Percentiles rank a stretch among this genome's conserved stretches.
Evolutionary conservation across 2,329 filamentous ascomycete species (phyloP).

Genomic region (Dactylellina drechsleri): DNA sequence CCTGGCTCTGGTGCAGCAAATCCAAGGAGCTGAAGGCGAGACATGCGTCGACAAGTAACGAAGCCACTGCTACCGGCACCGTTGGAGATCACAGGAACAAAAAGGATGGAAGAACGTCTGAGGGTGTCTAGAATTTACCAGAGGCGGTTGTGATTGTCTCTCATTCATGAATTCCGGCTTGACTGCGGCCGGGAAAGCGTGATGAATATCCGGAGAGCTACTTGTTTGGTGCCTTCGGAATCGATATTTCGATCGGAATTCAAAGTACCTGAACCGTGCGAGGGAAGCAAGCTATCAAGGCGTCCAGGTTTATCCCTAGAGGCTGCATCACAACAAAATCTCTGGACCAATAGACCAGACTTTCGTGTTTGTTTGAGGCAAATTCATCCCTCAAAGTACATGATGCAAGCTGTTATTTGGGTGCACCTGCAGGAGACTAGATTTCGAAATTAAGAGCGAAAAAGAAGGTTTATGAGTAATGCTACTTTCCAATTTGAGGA

Average conservation of each 20-base stretch:
- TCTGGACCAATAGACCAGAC: slow-evolving; percentile 27
- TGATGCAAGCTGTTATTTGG: slow-evolving; percentile 24
- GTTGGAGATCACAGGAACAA: neutral
- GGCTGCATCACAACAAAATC: slow-evolving; percentile 24
- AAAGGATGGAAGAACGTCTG: too few species aligned
- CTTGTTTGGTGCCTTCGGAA: neutral
- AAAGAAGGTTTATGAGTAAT: too few species aligned
- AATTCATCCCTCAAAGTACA: slow-evolving; percentile 17
- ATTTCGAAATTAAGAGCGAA: slow-evolving; percentile 3
- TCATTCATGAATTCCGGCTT: slow-evolving; percentile 6
- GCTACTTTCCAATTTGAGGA: slow-evolving; percentile 32
- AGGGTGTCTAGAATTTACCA: neutral
- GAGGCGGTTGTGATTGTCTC: slow-evolving; percentile 12
- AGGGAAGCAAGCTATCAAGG: slow-evolving; percentile 17
- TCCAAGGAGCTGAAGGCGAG: slow-evolving; percentile 42
- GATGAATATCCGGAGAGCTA: slow-evolving; percentile 11
- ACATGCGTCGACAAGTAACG: slow-evolving; percentile 48
- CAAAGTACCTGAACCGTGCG: slow-evolving; percentile 8
- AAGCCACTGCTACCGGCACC: slow-evolving; percentile 11
- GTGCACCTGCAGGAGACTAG: slow-evolving; percentile 24
- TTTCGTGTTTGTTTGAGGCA: slow-evolving; percentile 34
- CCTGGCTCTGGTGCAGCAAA: slow-evolving; percentile 14
- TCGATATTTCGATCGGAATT: slow-evolving; percentile 9
- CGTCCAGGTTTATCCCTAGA: slow-evolving; percentile 31
- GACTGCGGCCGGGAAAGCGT: slow-evolving; percentile 34